Conservation (phyloP, 345 rosid species). For the Hypericum perforatum region DNA sequence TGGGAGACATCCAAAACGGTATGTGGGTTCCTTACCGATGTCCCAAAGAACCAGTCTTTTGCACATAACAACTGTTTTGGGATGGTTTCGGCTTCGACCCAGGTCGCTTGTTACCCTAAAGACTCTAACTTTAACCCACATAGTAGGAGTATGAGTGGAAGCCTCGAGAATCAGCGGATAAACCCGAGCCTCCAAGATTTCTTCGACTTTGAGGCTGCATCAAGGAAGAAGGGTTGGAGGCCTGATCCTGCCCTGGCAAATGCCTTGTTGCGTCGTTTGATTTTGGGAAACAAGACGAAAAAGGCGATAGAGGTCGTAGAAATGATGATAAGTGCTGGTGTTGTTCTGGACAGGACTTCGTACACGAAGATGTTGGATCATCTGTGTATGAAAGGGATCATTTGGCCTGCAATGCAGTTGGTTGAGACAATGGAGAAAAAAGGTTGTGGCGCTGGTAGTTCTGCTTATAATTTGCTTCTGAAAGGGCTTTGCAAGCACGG, state of each 20-base stretch:
- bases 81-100: too few relatives aligned
- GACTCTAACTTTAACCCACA: too few relatives aligned
- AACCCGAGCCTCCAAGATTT: too few relatives aligned
- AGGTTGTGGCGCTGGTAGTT: conserved; percentile 50
- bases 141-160: too few relatives aligned
- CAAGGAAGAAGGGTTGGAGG: conserved; percentile 35
- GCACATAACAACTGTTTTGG: too few relatives aligned
- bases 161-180: too few relatives aligned
- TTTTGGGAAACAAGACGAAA: conserved; percentile 54
- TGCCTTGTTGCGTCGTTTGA: conserved; percentile 61
- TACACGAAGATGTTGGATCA: conserved; percentile 52
- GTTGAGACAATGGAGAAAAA: conserved; percentile 75
- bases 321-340: conserved; percentile 54
- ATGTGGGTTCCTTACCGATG: too few relatives aligned
- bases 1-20: too few relatives aligned
- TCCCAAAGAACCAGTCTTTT: too few relatives aligned
- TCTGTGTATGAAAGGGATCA: conserved; percentile 61
- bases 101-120: too few relatives aligned
- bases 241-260: conserved; percentile 60
- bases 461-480: conserved; percentile 56
- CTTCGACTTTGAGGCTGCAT: too few relatives aligned
- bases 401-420: conserved; percentile 80
- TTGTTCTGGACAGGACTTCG: conserved; percentile 55
- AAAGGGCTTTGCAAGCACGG: conserved; percentile 65
- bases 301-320: conserved; percentile 72